phyloP scores from a whole-genome alignment of 2,329 filamentous ascomycete genomes.

The Xylariomycetidae sp. region DNA sequence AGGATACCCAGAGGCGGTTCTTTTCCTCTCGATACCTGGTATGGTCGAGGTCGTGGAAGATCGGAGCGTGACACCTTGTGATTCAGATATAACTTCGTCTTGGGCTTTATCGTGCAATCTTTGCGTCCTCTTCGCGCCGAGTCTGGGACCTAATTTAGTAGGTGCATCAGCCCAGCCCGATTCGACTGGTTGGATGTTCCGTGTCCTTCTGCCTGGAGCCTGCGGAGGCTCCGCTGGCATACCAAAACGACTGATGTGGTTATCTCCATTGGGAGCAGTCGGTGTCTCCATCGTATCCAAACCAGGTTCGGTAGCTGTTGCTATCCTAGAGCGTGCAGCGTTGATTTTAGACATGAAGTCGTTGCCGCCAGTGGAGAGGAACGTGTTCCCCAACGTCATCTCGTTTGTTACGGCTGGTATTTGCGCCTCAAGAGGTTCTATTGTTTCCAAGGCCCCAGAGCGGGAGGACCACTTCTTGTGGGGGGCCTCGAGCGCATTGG shows the following conservation, averaged over 20 bases:
- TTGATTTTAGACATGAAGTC: constrained; percentile 55
- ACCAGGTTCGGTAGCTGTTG: constrained; percentile 33
- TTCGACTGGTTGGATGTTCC: constrained; percentile 49
- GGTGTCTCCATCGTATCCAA: constrained; percentile 63
- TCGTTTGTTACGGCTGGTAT: constrained; percentile 37
- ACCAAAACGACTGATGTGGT: constrained; percentile 26
- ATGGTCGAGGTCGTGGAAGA: constrained; percentile 31
- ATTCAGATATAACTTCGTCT: constrained; percentile 40
- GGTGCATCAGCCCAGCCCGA: constrained; percentile 51
- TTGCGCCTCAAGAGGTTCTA: constrained; percentile 50
- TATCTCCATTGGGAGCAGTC: constrained; percentile 40
- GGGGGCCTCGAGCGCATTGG: constrained; percentile 34
- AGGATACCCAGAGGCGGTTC: constrained; percentile 84
- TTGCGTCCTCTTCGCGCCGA: constrained; percentile 39
- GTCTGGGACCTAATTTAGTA: constrained; percentile 58
- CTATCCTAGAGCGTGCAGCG: constrained; percentile 44
- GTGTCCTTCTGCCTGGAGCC: constrained; percentile 48
- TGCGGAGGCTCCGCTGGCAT: constrained; percentile 42
- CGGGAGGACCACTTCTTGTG: constrained; percentile 38
- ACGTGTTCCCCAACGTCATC: constrained; percentile 32
- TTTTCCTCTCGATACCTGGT: constrained; percentile 66
- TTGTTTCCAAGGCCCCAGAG: constrained; percentile 29
- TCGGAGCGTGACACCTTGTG: constrained; percentile 33
- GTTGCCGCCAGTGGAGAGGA: constrained; percentile 38
- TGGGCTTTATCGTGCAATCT: constrained; percentile 29